Base-by-base conservation (phyloP, 768 basidiomycete genomes). In the Russula ochroleuca region DNA sequence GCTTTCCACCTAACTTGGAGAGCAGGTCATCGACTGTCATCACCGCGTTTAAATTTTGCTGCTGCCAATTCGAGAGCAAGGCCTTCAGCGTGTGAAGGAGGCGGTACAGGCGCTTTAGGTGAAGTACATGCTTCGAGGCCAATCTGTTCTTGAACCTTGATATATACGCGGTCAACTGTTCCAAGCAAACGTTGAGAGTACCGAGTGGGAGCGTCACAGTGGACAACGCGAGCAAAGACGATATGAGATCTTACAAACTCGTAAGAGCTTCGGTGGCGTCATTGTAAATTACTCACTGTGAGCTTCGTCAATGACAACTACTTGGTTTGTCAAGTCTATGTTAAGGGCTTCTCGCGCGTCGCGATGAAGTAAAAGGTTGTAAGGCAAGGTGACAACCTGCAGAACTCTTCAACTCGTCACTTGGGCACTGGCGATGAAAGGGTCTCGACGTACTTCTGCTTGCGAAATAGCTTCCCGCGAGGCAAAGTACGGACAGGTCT, bases 221-320 rank as follows among this genome's bases (percentile, higher is more conserved):
- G 60, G 96, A 92, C 35, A 97, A 79, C 1, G 92, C 90, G 10
- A 99, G 82, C 2, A 99, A 77, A 0, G 94, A 93, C 21, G 94
- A 86, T 69, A 95, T 93, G 54, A 97, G 75, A 73, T 97, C 93
- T 95, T 62, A 50, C 43, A 25, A 55, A 17, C 25, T 43, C 6
- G 41, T 61, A 31, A 61, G 59, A 28, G 15, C 37, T 49, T 50
- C 48, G 49, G n/a, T 48, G 17, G 5, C 50, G 13, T 38, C 31
- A 33, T 23, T 33, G 28, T 23, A 31, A 48, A 40, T 62, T 21
- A 77, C 91, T 62, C 69, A 94, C 93, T 98, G 74, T 99, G 96
- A 0, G 96, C 96, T 77, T 99, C 96, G 70, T 99, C 96, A 59
- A 99, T 85, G 25, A 98, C 81, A 35, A 99, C 83, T 19, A 98